Evolutionary conservation across 495 filamentous ascomycete genomes (phyloP).

Genomic region (Aspergillus taichungensis): DNA sequence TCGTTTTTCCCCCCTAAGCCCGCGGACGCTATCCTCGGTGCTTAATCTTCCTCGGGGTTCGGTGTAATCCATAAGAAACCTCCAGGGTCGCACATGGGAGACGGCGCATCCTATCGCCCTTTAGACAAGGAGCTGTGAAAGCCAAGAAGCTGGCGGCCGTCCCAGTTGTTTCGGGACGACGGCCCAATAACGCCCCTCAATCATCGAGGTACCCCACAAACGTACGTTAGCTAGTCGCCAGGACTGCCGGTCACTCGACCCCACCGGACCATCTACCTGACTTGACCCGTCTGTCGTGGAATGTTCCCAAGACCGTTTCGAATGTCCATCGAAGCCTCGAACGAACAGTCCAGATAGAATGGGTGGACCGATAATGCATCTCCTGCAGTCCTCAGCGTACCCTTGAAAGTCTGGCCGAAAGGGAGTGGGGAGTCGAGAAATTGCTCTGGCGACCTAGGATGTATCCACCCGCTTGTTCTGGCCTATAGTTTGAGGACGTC

Average conservation of each 20-base stretch:
- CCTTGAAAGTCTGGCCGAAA: too few relatives aligned
- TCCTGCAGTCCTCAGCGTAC: too few relatives aligned
- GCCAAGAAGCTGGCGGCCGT: conserved; percentile 13
- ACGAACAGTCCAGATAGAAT: conserved; percentile 2
- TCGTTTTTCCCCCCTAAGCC: neutral
- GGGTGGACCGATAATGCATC: conserved; percentile 10
- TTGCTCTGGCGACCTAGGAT: too few relatives aligned
- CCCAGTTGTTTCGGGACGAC: conserved; percentile 15
- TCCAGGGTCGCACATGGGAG: conserved; percentile 11
- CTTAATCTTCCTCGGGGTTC: neutral
- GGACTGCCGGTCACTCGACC: conserved; percentile 2
- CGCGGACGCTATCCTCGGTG: neutral
- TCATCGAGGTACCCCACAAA: conserved; percentile 19
- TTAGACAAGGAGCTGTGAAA: conserved; percentile 1
- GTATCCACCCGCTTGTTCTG: too few relatives aligned
- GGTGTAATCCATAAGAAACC: neutral
- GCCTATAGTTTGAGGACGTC: too few relatives aligned
- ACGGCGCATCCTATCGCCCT: too few relatives aligned
- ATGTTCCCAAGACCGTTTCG: conserved; percentile 11
- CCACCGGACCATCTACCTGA: neutral
- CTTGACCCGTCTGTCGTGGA: neutral
- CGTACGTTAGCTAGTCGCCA: conserved; percentile 11
- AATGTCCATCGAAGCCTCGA: conserved; percentile 17
- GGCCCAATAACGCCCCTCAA: conserved; percentile 13
- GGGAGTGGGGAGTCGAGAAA: too few relatives aligned